phyloP scores from a whole-genome alignment of 2,329 filamentous ascomycete species.

The Fusarium tjaetaba region DNA sequence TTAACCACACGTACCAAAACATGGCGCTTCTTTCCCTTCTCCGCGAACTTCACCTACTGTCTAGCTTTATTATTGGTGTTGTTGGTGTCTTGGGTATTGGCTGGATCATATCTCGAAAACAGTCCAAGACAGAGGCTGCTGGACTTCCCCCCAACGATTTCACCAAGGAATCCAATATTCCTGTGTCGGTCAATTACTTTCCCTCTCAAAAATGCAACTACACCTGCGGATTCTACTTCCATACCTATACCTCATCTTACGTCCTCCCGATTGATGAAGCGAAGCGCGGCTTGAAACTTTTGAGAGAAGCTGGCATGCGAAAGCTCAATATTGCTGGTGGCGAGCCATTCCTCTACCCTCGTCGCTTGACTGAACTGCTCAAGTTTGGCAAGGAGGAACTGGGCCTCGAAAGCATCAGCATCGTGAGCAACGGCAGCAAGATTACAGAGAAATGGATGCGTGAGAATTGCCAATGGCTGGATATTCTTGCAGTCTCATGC shows the following conservation, averaged over 20 bases:
- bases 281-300: background rate
- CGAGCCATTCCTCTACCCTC: background rate
- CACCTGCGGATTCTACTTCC: background rate
- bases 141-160: accelerated
- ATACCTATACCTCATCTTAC: background rate
- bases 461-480: background rate
- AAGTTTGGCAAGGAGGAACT: background rate
- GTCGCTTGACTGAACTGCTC: background rate
- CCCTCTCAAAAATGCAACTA: background rate
- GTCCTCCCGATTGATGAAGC: background rate
- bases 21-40: background rate
- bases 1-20: no score
- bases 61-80: background rate
- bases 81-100: background rate
- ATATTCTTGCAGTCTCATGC: background rate
- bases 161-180: background rate
- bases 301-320: background rate
- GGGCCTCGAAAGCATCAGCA: background rate
- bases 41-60: accelerated
- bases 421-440: background rate
- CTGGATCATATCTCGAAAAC: no score
- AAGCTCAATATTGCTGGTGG: background rate
- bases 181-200: background rate
- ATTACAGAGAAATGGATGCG: background rate
- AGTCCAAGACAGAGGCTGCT: accelerated